A percentile compares a stretch with the other conserved stretches of the same genome.
Conservation (phyloP, 371 early-diverging fungal genomes). For the Dichotomocladium elegans region DNA sequence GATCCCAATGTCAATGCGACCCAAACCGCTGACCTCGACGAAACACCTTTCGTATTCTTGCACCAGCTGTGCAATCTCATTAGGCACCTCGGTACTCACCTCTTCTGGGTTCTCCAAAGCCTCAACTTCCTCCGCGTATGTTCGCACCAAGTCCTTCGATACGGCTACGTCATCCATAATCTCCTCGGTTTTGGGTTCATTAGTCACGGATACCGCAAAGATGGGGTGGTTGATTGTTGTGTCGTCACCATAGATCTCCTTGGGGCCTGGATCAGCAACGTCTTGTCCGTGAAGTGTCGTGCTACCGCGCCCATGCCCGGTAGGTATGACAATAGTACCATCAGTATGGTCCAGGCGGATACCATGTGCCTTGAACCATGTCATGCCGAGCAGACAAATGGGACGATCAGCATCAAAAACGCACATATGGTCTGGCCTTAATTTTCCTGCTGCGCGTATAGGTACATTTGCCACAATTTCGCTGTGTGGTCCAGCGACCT, state of each 20-base stretch:
- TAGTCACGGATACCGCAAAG: too few species aligned
- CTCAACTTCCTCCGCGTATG: too few species aligned
- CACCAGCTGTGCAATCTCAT: neutral
- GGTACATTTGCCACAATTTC: constrained; percentile 5
- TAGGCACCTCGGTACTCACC: too few species aligned
- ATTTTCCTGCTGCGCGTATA: constrained; percentile 8
- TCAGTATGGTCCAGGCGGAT: neutral
- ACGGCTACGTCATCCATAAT: too few species aligned
- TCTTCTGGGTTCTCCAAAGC: too few species aligned
- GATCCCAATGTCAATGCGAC: neutral
- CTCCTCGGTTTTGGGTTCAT: too few species aligned
- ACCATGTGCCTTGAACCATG: neutral
- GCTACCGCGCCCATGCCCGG: neutral
- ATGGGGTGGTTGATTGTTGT: too few species aligned
- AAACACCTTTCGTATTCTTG: neutral
- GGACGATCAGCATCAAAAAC: neutral
- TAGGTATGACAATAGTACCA: neutral
- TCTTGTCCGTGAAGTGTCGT: too few species aligned
- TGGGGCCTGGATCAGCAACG: too few species aligned
- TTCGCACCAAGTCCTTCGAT: too few species aligned
- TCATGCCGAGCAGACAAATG: neutral
- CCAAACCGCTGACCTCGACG: neutral
- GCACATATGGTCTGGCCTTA: constrained; percentile 9
- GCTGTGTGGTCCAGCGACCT: neutral
- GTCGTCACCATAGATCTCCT: too few species aligned